phyloP scores from a whole-genome alignment of 2,329 filamentous ascomycete genomes.

The Sporothrix schenckii region DNA sequence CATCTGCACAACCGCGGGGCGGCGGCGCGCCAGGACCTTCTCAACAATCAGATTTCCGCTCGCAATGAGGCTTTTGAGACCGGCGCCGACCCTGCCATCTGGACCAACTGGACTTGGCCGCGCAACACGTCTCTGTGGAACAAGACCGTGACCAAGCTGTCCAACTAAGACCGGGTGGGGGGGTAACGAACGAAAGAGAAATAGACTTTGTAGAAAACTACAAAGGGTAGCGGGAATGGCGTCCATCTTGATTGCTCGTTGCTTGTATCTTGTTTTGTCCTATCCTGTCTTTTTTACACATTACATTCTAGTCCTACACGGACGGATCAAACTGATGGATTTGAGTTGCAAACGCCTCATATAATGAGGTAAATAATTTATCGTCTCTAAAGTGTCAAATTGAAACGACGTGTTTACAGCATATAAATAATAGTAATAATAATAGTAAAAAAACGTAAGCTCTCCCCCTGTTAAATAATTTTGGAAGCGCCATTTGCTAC shows the following conservation, averaged over 20 bases:
- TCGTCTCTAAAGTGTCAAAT: no score
- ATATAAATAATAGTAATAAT: no score
- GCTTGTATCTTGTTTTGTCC: no score
- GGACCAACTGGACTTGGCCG: slow-evolving; percentile 70
- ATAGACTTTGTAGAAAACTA: neutral
- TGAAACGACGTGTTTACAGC: no score
- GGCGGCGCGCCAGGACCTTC: slow-evolving; percentile 63
- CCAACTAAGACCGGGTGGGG: neutral
- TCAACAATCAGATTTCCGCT: slow-evolving; percentile 66
- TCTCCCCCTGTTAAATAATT: neutral
- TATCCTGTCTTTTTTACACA: no score
- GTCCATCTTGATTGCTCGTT: no score
- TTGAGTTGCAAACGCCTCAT: no score
- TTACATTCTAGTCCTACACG: no score
- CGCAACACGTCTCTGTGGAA: slow-evolving; percentile 41
- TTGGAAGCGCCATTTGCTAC: neutral
- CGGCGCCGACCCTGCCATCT: slow-evolving; percentile 68
- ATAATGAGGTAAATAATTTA: no score
- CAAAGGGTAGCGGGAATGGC: neutral
- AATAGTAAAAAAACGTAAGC: no score
- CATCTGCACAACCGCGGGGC: slow-evolving; percentile 65
- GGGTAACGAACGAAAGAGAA: neutral
- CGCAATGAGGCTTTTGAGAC: slow-evolving; percentile 68
- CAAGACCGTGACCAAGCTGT: slow-evolving; percentile 29
- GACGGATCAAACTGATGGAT: no score